Evolutionary conservation across 1,139 yeast genomes (phyloP).

Genomic region (Wickerhamomyces sp.): DNA sequence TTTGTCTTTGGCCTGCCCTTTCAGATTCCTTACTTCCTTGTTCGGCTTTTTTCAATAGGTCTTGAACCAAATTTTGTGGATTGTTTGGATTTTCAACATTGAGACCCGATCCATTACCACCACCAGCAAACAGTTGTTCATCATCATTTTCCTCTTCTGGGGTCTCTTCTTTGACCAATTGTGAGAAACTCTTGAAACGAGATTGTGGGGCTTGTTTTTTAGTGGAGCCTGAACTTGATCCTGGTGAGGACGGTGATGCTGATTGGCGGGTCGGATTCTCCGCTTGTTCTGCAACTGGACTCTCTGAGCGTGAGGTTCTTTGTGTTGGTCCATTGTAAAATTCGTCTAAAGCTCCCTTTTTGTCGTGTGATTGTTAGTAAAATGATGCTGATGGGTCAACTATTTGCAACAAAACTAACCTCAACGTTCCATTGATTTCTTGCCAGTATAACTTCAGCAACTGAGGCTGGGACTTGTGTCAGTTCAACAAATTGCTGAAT

Average conservation of each 20-base stretch:
- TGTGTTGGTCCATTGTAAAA: conserved; percentile 23
- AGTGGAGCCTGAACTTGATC: conserved; percentile 4
- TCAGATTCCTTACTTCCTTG: conserved; percentile 35
- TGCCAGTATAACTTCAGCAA: conserved; percentile 39
- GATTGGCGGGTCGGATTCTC: not conserved
- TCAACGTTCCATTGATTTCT: conserved; percentile 36
- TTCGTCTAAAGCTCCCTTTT: conserved; percentile 27
- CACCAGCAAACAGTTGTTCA: conserved; percentile 79
- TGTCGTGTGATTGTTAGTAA: no score
- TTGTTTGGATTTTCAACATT: conserved; percentile 87
- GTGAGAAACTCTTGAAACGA: conserved; percentile 46
- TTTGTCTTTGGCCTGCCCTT: conserved; percentile 29
- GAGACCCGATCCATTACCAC: conserved; percentile 91
- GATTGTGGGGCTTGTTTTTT: conserved; percentile 21
- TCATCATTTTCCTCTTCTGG: conserved; percentile 54
- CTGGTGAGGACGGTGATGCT: conserved; percentile 6
- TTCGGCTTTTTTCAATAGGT: conserved; percentile 56
- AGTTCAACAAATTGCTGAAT: conserved; percentile 51
- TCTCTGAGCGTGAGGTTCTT: conserved; percentile 3
- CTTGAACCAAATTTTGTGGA: conserved; percentile 44
- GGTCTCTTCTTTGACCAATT: conserved; percentile 36
- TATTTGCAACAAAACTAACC: conserved; percentile 14
- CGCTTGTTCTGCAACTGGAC: not conserved
- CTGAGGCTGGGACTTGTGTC: conserved; percentile 39
- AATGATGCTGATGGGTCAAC: no score